Conservation (phyloP, 129 eudicot species). For the Rutidosis leptorrhynchoides region DNA sequence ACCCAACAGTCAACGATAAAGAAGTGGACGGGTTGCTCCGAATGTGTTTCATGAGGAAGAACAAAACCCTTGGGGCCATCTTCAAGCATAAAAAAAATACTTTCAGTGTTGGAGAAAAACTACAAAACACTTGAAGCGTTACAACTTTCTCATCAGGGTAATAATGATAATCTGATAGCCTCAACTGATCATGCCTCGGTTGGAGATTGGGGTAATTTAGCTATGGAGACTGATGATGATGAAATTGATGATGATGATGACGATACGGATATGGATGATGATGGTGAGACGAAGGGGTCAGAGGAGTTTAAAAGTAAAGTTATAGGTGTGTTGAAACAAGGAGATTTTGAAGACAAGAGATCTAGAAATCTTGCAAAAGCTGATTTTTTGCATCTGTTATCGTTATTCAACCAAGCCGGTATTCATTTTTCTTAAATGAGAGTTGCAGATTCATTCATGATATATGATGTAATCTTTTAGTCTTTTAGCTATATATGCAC, state of each 20-base stretch:
- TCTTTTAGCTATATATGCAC: not conserved
- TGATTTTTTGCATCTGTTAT: constrained; percentile 78
- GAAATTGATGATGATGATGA: constrained; percentile 40
- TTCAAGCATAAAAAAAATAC: constrained; percentile 60
- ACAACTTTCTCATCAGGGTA: constrained; percentile 37
- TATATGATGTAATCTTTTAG: constrained; percentile 1
- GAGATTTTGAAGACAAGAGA: constrained; percentile 62
- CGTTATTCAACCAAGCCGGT: too few relatives aligned
- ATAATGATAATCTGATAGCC: constrained; percentile 33
- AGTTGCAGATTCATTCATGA: not conserved
- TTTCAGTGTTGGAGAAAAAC: constrained; percentile 68
- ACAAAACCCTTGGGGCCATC: constrained; percentile 70
- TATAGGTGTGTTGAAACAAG: constrained; percentile 53
- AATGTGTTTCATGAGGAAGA: constrained; percentile 76
- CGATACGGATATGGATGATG: constrained; percentile 62
- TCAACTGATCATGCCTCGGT: constrained; percentile 48
- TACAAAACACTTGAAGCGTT: constrained; percentile 76
- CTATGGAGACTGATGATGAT: constrained; percentile 45
- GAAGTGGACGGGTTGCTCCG: constrained; percentile 88
- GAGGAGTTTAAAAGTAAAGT: constrained; percentile 64
- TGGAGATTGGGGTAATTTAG: constrained; percentile 43
- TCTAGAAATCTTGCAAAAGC: constrained; percentile 80
- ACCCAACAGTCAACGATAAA: constrained; percentile 60
- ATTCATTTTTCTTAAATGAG: constrained; percentile 80
- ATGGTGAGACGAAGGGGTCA: constrained; percentile 38